Percentiles rank a stretch among this genome's conserved stretches.
Evolutionary conservation across 495 filamentous ascomycete species (phyloP).

Genomic region (Parmelia sp.): DNA sequence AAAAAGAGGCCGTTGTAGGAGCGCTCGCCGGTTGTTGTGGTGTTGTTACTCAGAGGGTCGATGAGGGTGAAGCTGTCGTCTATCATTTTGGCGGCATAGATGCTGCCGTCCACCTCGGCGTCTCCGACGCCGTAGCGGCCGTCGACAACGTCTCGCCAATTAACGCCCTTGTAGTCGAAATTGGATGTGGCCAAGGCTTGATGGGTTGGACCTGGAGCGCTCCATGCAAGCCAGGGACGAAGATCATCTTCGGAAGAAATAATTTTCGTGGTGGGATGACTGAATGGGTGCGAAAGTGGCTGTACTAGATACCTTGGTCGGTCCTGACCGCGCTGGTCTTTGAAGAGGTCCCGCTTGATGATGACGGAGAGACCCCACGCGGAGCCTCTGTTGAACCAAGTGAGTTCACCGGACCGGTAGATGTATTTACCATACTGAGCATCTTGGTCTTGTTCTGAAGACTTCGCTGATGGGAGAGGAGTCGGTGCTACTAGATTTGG

Average conservation of each 20-base stretch:
- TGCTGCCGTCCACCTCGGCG: constrained; percentile 53
- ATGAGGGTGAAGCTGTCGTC: constrained; percentile 52
- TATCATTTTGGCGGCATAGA: constrained; percentile 52
- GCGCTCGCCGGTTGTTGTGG: constrained; percentile 35
- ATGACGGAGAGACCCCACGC: constrained; percentile 55
- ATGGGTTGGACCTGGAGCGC: constrained; percentile 40
- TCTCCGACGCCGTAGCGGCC: constrained; percentile 41
- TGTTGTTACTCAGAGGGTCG: constrained; percentile 36
- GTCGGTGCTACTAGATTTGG: constrained; percentile 27
- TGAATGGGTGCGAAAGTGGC: constrained; percentile 46
- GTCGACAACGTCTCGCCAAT: constrained; percentile 43
- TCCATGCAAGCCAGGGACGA: constrained; percentile 60
- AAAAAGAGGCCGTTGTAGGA: constrained; percentile 53
- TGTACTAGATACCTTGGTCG: constrained; percentile 41
- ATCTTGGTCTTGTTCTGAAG: constrained; percentile 41
- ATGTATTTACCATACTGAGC: constrained; percentile 42
- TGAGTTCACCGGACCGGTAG: constrained; percentile 51
- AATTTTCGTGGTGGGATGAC: constrained; percentile 31
- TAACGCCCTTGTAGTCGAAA: constrained; percentile 42
- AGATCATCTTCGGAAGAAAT: constrained; percentile 37
- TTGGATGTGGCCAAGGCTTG: constrained; percentile 22
- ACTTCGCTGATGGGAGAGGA: constrained; percentile 34
- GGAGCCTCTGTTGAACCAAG: constrained; percentile 50
- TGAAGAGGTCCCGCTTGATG: constrained; percentile 28
- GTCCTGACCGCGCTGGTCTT: constrained; percentile 25